Evolutionary conservation across 2,329 filamentous ascomycete genomes (phyloP).

Genomic region (Fusarium brevicatenulatum): DNA sequence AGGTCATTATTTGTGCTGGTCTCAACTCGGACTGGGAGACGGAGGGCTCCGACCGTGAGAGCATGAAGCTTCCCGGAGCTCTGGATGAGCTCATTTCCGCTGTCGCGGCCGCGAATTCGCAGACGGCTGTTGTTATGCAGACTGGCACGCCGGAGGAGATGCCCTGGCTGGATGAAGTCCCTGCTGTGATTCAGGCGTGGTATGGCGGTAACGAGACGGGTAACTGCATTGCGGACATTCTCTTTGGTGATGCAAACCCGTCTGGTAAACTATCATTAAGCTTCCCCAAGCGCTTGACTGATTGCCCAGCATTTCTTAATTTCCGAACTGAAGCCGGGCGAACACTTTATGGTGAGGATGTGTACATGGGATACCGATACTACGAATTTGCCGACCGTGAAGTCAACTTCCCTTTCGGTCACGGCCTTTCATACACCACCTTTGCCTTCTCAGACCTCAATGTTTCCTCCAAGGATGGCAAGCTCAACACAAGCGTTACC

Average conservation of each 20-base stretch:
- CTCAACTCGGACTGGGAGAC: slow-evolving; percentile 86
- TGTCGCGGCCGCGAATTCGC: slow-evolving; percentile 73
- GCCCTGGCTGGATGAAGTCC: slow-evolving; percentile 70
- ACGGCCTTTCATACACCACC: slow-evolving; percentile 80
- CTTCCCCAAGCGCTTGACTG: slow-evolving; percentile 74
- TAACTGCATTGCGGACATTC: slow-evolving; percentile 80
- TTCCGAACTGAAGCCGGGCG: slow-evolving; percentile 76
- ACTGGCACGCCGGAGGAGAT: slow-evolving; percentile 79
- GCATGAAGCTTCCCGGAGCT: slow-evolving; percentile 79
- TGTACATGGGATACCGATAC: slow-evolving; percentile 84
- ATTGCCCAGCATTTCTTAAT: slow-evolving; percentile 82
- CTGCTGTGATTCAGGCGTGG: slow-evolving; percentile 79
- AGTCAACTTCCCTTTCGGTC: slow-evolving; percentile 80
- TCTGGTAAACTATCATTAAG: slow-evolving; percentile 78
- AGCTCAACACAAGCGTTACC: slow-evolving; percentile 59
- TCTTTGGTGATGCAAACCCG: slow-evolving; percentile 79
- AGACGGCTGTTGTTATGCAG: slow-evolving; percentile 78
- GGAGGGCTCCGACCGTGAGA: slow-evolving; percentile 80
- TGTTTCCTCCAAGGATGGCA: slow-evolving; percentile 58
- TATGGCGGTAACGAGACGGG: slow-evolving; percentile 90
- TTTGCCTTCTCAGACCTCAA: slow-evolving; percentile 67
- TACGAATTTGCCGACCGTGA: slow-evolving; percentile 76
- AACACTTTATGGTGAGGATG: slow-evolving; percentile 80
- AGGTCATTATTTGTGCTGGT: slow-evolving; percentile 81
- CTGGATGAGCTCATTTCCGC: slow-evolving; percentile 76